Percentiles rank a stretch among this genome's conserved stretches.
Conservation (phyloP, 2,329 filamentous ascomycete species). For the Fusarium brevicatenulatum region DNA sequence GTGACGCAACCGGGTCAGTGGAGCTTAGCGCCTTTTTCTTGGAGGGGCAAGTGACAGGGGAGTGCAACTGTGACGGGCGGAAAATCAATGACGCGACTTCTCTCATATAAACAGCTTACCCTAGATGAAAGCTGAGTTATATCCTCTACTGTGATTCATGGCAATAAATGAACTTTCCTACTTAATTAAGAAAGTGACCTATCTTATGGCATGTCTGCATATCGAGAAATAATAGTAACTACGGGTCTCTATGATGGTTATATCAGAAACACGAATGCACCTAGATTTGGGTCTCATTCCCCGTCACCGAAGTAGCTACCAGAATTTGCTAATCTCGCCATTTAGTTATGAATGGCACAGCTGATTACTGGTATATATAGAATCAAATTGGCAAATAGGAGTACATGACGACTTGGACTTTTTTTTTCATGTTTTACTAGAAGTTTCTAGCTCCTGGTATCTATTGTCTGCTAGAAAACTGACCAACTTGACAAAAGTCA, state of each 20-base stretch:
- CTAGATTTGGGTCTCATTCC: too few species aligned
- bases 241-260: too few species aligned
- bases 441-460: neutral
- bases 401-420: accelerated
- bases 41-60: slow-evolving; percentile 31
- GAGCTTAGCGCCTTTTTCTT: slow-evolving; percentile 23
- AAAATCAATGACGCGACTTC: slow-evolving; percentile 40
- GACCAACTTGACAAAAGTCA: neutral
- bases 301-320: neutral
- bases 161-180: neutral
- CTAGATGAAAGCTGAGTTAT: neutral
- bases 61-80: slow-evolving; percentile 12
- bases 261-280: neutral
- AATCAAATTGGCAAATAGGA: too few species aligned
- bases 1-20: slow-evolving; percentile 46
- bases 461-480: neutral
- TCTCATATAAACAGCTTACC: neutral
- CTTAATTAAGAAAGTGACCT: accelerated
- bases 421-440: neutral
- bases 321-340: too few species aligned
- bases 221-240: neutral
- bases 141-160: neutral
- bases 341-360: neutral
- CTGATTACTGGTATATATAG: accelerated
- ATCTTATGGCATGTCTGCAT: neutral